These are phyloP conservation scores for Hanseniaspora singularis DNA, from an alignment of 805 yeast species.

Conservation along the genomic window DNA sequence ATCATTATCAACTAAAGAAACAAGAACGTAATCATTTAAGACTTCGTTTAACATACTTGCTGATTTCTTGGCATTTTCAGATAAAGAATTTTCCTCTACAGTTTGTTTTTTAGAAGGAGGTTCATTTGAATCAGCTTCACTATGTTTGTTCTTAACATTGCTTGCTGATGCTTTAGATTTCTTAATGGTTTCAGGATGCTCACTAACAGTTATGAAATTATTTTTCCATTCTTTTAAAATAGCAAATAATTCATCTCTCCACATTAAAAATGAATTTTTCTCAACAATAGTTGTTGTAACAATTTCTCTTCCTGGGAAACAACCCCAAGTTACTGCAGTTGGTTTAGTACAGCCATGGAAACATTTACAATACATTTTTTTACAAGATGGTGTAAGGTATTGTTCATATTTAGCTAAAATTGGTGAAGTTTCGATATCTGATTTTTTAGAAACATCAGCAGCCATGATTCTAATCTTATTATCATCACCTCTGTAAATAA, in stretches of 20 bases:
- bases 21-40: conserved; percentile 50
- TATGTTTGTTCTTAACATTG: conserved; percentile 17
- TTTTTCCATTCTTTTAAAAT: conserved; percentile 71
- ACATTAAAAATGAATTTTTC: conserved; percentile 79
- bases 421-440: conserved; percentile 8
- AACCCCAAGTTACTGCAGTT: conserved; percentile 97
- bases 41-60: conserved; percentile 34
- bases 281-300: conserved; percentile 95
- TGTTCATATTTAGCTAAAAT: conserved; percentile 10
- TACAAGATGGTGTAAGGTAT: conserved; percentile 1
- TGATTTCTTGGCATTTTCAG: conserved; percentile 30
- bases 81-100: conserved; percentile 17
- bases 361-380: conserved; percentile 13
- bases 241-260: conserved; percentile 91
- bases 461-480: conserved; percentile 8
- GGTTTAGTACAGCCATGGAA: conserved; percentile 43
- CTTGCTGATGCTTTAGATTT: conserved; percentile 18
- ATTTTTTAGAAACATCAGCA: conserved; percentile 4
- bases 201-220: conserved; percentile 31
- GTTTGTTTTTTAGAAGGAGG: conserved; percentile 18
- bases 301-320: conserved; percentile 89
- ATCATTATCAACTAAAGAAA: conserved; percentile 86
- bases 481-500: conserved; percentile 26
- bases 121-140: conserved; percentile 24
- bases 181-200: conserved; percentile 24